phyloP scores from a whole-genome alignment of 768 basidiomycete genomes.

The Austroboletus eburneus region DNA sequence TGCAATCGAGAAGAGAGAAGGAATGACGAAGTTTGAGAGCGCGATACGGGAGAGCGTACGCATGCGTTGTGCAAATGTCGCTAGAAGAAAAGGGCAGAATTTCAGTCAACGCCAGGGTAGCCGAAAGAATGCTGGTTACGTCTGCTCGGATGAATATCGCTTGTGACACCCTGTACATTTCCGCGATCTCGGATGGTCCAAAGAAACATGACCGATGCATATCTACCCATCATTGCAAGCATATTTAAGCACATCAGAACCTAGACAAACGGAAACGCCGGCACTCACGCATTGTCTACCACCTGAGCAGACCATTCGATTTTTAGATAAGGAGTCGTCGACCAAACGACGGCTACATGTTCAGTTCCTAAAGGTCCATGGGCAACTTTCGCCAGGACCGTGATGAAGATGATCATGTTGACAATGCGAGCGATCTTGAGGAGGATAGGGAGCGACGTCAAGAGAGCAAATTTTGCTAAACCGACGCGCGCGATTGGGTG shows the following conservation, averaged over 20 bases:
- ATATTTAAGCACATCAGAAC: too few relatives aligned
- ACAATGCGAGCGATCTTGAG: conserved; percentile 28
- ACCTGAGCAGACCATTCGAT: conserved; percentile 32
- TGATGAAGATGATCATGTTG: conserved; percentile 28
- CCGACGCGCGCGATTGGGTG: conserved; percentile 20
- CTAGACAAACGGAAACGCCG: not conserved
- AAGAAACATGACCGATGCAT: conserved; percentile 26
- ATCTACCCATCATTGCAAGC: conserved; percentile 9
- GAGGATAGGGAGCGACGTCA: conserved; percentile 23
- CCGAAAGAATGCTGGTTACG: not conserved
- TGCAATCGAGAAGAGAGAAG: conserved; percentile 27
- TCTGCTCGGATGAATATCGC: conserved; percentile 15
- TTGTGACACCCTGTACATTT: conserved; percentile 11
- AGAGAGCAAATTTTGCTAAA: conserved; percentile 10
- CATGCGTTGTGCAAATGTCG: conserved; percentile 21
- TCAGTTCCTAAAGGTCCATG: conserved; percentile 16
- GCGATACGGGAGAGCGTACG: conserved; percentile 28
- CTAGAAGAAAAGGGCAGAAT: not conserved
- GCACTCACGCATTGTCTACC: conserved; percentile 26
- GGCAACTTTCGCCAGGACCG: conserved; percentile 17
- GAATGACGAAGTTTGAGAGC: conserved; percentile 32
- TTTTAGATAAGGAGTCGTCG: conserved; percentile 26
- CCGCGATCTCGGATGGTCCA: conserved; percentile 22
- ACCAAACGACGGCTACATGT: conserved; percentile 17
- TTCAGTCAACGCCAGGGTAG: not conserved